A percentile compares a stretch with the other conserved stretches of the same genome.
phyloP scores from a whole-genome alignment of 2,329 filamentous ascomycete species.

The Albophoma yamanashiensis region DNA sequence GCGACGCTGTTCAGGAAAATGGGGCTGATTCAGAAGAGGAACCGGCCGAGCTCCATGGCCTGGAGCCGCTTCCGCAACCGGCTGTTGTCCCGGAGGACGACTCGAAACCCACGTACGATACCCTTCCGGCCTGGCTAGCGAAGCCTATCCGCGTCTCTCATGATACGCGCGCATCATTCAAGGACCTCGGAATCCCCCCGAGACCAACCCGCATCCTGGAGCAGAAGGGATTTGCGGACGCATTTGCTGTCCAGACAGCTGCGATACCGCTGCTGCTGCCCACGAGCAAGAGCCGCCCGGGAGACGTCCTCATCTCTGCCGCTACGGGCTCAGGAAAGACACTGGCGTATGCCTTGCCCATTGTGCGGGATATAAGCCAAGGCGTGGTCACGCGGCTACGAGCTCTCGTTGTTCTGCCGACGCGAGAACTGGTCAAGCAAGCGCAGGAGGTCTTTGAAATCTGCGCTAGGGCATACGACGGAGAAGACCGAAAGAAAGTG shows the following conservation, averaged over 20 bases:
- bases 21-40: constrained; percentile 20
- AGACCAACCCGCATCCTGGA: constrained; percentile 52
- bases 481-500: constrained; percentile 50
- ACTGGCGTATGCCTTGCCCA: constrained; percentile 77
- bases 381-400: constrained; percentile 56
- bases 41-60: constrained; percentile 48
- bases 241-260: constrained; percentile 32
- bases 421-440: constrained; percentile 80
- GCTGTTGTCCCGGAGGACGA: constrained; percentile 45
- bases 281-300: constrained; percentile 46
- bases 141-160: constrained; percentile 60
- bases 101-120: constrained; percentile 59
- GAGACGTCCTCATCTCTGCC: constrained; percentile 83
- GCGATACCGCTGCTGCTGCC: constrained; percentile 71
- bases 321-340: constrained; percentile 96
- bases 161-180: constrained; percentile 50
- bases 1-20: constrained; percentile 24
- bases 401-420: constrained; percentile 80
- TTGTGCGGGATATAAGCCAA: constrained; percentile 65
- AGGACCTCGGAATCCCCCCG: constrained; percentile 48
- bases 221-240: constrained; percentile 38
- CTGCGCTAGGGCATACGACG: constrained; percentile 53
- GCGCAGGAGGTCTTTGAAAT: constrained; percentile 68
- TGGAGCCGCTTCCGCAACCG: constrained; percentile 76
- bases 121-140: constrained; percentile 71